Evolutionary conservation across 352 stramenopile genomes (phyloP).

Genomic region (Globisporangium lucens): DNA sequence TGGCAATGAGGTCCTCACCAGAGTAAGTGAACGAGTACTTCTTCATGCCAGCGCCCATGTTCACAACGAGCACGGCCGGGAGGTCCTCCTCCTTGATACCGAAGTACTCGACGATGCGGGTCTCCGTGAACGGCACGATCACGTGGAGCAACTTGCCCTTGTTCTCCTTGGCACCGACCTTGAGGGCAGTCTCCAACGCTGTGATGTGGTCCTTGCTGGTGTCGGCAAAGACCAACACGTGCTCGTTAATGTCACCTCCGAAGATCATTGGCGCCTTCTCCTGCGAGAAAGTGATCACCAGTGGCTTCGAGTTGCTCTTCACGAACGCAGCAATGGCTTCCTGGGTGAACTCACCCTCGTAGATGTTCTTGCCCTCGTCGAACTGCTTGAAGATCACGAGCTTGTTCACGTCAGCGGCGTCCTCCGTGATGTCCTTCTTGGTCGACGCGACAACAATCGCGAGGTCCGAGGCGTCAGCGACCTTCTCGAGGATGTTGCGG

Average conservation of each 20-base stretch:
- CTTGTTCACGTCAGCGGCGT: slow-evolving; percentile 51
- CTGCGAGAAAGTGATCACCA: slow-evolving; percentile 90
- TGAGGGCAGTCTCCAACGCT: slow-evolving; percentile 51
- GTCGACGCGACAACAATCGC: slow-evolving; percentile 76
- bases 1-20: slow-evolving; percentile 67
- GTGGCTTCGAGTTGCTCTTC: slow-evolving; percentile 76
- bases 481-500: slow-evolving; percentile 69
- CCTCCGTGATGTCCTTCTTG: slow-evolving; percentile 55
- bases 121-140: slow-evolving; percentile 84
- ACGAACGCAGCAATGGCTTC: slow-evolving; percentile 65
- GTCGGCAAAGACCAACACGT: slow-evolving; percentile 88
- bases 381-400: slow-evolving; percentile 88
- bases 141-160: slow-evolving; percentile 91
- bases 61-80: slow-evolving; percentile 84
- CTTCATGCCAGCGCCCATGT: slow-evolving; percentile 92
- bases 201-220: slow-evolving; percentile 61
- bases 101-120: slow-evolving; percentile 93
- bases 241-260: slow-evolving; percentile 78
- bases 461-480: slow-evolving; percentile 71
- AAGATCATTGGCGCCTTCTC: slow-evolving; percentile 92
- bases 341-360: slow-evolving; percentile 71
- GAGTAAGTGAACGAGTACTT: slow-evolving; percentile 88
- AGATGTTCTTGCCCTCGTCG: slow-evolving; percentile 80
- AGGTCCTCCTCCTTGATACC: slow-evolving; percentile 85
- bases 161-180: slow-evolving; percentile 61